Evolutionary conservation across 768 basidiomycete species (phyloP), one percentile per base, ranked within the genome.

Genomic region (Leccinum imitatum): DNA sequence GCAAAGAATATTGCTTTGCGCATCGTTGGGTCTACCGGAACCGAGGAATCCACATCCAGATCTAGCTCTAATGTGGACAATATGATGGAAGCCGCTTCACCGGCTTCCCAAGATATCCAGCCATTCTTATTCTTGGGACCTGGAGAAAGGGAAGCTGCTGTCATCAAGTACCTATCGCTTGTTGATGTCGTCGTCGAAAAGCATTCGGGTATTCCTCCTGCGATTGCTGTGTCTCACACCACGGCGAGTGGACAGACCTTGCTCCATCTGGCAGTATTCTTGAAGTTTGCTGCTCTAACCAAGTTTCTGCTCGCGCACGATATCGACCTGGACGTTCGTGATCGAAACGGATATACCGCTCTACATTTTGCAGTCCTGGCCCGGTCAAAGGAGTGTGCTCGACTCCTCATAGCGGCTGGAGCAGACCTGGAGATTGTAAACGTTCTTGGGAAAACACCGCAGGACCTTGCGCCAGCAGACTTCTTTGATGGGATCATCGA

Each of bases 1-100:
- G 94, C 95, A 3, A 89, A 91, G 73, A 91, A 93, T 59, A 90
- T 97, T 39, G 95, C 95, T 14, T 87, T 95, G 84, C 84, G 94
- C 31, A 97, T 97, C 64, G 91, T 97, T 31, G 89, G 91, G 41
- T 87, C 80, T 57, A 78, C 86, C n/a, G 84, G 82, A 25, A 75
- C 76, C 31, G 85, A 87, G 55, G 75, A 76, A 54, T 75, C 82
- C 3, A 74, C 79, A 15, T 69, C 63, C 0, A 57, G 54, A 13
- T 15, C 79, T 7, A 76, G 72, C 57, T 68, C 71, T 59, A 68
- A 70, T 50, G 68, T 61, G 53, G 72, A 67, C 61, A 75, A 76
- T 57, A 79, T 81, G 73, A 87, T 89, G 84, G 84, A 87, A 63
- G 71, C 85, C 48, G 74, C 81, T 0, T 64, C 77, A 0, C 67